phyloP scores from a whole-genome alignment of 2,329 filamentous ascomycete species.

The Orbilia quercus region DNA sequence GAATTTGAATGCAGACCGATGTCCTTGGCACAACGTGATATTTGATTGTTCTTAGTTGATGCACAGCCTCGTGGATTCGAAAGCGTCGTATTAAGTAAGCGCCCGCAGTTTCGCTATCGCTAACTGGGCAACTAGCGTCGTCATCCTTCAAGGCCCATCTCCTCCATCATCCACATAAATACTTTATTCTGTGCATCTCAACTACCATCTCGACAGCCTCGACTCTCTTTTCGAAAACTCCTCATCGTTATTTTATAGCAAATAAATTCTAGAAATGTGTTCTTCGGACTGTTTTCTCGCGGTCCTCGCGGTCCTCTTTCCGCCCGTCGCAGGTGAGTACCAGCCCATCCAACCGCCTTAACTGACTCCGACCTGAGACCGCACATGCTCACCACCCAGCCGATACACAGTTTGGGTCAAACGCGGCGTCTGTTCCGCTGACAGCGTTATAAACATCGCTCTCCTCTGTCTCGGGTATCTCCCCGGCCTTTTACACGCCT shows the following conservation, averaged over 20 bases:
- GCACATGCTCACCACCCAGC: conserved; percentile 53
- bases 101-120: conserved; percentile 1
- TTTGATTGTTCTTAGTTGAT: background rate
- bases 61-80: background rate
- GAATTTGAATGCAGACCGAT: background rate
- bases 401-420: conserved; percentile 97
- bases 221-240: no score
- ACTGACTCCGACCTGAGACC: background rate
- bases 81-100: conserved; percentile 5
- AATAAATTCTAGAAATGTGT: conserved; percentile 32
- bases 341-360: conserved; percentile 57
- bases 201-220: background rate
- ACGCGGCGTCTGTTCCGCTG: conserved; percentile 87
- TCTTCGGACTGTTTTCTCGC: conserved; percentile 66
- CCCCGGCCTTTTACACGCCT: conserved; percentile 90
- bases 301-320: conserved; percentile 73
- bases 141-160: conserved; percentile 4
- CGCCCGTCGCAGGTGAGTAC: conserved; percentile 74
- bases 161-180: conserved; percentile 14
- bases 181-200: background rate
- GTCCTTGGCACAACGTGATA: background rate
- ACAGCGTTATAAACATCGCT: conserved; percentile 93
- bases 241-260: no score
- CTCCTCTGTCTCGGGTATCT: conserved; percentile 83
- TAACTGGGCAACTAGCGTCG: conserved; percentile 7